Base-by-base conservation (phyloP, 78 protist species). In the Monosiga brevicollis region DNA sequence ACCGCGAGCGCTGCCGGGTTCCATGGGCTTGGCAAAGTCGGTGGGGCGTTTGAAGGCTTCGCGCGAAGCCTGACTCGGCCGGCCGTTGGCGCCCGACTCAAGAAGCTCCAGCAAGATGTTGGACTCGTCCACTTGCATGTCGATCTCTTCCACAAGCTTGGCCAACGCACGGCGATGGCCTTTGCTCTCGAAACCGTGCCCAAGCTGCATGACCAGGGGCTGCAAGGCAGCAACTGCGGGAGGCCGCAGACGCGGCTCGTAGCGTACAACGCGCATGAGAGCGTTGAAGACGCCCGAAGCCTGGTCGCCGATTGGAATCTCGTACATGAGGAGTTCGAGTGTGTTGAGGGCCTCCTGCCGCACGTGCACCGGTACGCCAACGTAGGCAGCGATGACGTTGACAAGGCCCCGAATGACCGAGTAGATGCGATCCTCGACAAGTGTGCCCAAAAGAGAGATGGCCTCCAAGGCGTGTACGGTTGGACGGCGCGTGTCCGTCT, bases 351-450 rank as follows among this genome's bases (percentile, higher is more conserved):
- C 91, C 0, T 38, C 24, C 39, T 3, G 29, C 6, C 82, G 43
- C 34, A 81, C 55, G 26, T 35, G 24, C 42, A 38, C 29, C 2
- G 9, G 76, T n/a, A 79, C 42, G 78, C 55, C n/a, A n/a, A n/a
- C 76, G 23, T 26, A 0, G 42, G 75, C 32, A 79, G 95, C 97
- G 39, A 83, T 32, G 26, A 94, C 49, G 42, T 85, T 10, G 32
- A 94, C 85, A 43, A 96, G 79, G 20, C 95, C 89, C n/a, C 97
- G 97, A 15, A 97, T 87, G 35, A 95, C 94, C 43, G 94, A 79
- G 90, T 95, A 95, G 23, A 93, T 40, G 79, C 89, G 93, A 72
- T 93, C 98, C 41, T 94, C 97, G 29, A 97, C 83, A 43, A 88
- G 87, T 41, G 90, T 38, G 54, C 95, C 98, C 76, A 96, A 91